Base-by-base conservation (phyloP, 1,284 basidiomycete species). In the Albatrellus sp. region DNA sequence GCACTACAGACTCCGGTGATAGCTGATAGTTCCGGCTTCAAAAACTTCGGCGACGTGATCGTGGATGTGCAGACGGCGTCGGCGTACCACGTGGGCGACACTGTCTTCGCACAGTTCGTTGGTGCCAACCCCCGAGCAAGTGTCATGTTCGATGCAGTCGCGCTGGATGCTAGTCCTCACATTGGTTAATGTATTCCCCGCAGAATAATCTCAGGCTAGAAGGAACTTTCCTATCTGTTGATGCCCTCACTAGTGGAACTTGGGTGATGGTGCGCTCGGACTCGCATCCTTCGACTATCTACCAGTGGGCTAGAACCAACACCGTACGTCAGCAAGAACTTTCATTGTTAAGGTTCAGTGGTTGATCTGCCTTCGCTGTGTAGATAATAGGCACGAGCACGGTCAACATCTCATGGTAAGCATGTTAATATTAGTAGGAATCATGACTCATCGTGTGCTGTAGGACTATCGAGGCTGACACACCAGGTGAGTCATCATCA, bases 161-260 rank as follows among this genome's bases (percentile, higher is more conserved):
- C 5, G 35, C n/a, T 38, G 6, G 4, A 16, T n/a, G 7, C 40
- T 17, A 35, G 29, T 38, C 10, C 20, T 38, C 29, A 45, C 35
- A 11, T 24, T 11, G 13, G 40, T 39, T 31, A 12, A 36, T 2
- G 24, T 39, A 45, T 20, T 29, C n/a, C 1, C 4, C 35, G 37
- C 52, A 86, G 81, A 90, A 90, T 57, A 85, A 90, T 55, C 69
- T 88, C 24, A 73, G 77, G 13, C 67, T 89, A 9, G 85, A 88
- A 55, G 68, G 67, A 28, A 86, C 83, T 0, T 89, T 83, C 68
- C 64, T 89, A 42, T 75, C 69, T 6, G 70, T 89, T 32, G 81
- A 88, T 51, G 70, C 67, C 40, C 61, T 69, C 19, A 59, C 67
- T 6, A 57, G 65, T 24, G 71, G 68, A 9, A 55, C 63, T 40